phyloP scores from a whole-genome alignment of 345 rosid genomes.

The Durio zibethinus region DNA sequence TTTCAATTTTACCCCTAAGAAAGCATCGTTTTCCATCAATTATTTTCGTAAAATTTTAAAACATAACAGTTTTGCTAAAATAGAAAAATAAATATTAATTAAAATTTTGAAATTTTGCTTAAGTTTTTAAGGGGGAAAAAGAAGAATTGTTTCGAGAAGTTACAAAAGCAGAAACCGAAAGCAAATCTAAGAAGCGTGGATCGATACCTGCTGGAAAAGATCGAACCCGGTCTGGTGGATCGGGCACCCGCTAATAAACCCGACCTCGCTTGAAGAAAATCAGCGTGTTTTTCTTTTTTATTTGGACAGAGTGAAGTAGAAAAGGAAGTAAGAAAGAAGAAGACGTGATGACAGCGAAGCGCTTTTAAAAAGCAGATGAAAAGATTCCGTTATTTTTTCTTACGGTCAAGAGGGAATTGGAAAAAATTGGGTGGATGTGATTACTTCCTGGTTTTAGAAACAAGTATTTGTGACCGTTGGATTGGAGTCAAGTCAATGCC shows the following conservation, averaged over 20 bases:
- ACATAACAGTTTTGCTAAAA: no score
- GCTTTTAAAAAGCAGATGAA: background rate
- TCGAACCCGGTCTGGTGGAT: background rate
- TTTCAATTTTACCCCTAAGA: background rate
- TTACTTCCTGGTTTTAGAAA: background rate
- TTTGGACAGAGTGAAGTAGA: conserved; percentile 1
- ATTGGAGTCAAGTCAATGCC: background rate
- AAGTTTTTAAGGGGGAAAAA: no score
- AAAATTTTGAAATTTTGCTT: background rate
- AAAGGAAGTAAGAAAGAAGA: background rate
- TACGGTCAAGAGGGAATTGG: background rate
- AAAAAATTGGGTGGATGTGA: conserved; percentile 15
- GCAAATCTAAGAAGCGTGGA: background rate
- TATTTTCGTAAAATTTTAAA: background rate
- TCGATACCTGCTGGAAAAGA: background rate
- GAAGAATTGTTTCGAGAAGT: background rate
- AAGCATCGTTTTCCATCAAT: background rate
- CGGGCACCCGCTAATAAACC: conserved; percentile 5
- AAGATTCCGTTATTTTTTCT: background rate
- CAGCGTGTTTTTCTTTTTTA: no score
- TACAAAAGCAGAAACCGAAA: background rate
- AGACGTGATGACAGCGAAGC: background rate
- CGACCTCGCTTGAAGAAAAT: background rate
- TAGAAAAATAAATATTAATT: background rate
- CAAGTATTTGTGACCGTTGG: background rate